Percentiles rank a stretch among this genome's conserved stretches.
Evolutionary conservation across 768 basidiomycete species (phyloP).

Genomic region (Mycena kentingensis): DNA sequence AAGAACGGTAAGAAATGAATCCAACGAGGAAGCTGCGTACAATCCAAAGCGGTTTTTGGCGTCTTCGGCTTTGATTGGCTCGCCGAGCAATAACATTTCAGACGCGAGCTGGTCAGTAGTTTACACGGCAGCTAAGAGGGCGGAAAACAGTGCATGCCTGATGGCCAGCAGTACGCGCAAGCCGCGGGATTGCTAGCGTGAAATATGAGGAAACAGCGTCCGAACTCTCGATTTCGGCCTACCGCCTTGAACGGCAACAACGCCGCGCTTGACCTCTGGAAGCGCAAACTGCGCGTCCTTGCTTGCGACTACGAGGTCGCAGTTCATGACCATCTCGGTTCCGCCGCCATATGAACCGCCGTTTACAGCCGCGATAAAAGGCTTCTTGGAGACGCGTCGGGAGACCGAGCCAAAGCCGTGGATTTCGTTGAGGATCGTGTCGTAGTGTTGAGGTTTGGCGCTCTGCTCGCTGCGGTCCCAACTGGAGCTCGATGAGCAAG

Average conservation of each 20-base stretch:
- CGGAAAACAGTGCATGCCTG: conserved; percentile 51
- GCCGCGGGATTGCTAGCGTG: conserved; percentile 63
- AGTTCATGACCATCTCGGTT: conserved; percentile 70
- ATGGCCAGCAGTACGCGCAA: conserved; percentile 67
- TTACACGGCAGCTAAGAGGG: conserved; percentile 9
- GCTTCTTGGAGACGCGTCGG: conserved; percentile 65
- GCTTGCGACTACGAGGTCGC: conserved; percentile 73
- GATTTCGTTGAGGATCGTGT: conserved; percentile 37
- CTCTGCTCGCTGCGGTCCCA: conserved; percentile 59
- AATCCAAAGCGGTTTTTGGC: conserved; percentile 74
- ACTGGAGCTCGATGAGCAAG: conserved; percentile 35
- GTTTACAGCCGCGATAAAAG: conserved; percentile 79
- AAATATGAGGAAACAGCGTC: neutral
- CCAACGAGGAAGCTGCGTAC: too few relatives aligned
- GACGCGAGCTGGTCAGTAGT: conserved; percentile 58
- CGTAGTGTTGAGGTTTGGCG: conserved; percentile 47
- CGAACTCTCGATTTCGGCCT: conserved; percentile 24
- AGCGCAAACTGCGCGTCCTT: conserved; percentile 70
- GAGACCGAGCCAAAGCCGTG: conserved; percentile 78
- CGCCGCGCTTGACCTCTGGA: conserved; percentile 79
- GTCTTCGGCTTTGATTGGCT: conserved; percentile 63
- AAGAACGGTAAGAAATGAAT: conserved; percentile 15
- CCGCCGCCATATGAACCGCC: conserved; percentile 75
- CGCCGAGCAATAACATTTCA: conserved; percentile 75
- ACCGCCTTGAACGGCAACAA: conserved; percentile 74